phyloP scores from a whole-genome alignment of 139 green algal species.

The Coelastrella sp. region DNA sequence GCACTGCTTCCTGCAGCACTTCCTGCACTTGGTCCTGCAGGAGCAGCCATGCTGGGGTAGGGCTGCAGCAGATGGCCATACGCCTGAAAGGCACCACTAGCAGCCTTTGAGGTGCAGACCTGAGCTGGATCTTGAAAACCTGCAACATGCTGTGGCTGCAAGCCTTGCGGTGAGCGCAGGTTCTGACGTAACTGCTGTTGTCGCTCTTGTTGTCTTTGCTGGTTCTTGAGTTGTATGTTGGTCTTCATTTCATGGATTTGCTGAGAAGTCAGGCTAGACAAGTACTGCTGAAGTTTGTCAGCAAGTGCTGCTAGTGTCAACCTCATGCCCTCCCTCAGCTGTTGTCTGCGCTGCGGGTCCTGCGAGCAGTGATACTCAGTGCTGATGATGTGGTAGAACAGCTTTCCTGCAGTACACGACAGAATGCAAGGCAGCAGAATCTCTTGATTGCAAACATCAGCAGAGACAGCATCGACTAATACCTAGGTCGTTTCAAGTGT shows the following conservation, averaged over 20 bases:
- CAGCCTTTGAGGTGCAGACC: no score
- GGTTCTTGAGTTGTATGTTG: not conserved
- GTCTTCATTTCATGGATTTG: not conserved
- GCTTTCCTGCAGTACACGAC: not conserved
- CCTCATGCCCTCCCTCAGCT: not conserved
- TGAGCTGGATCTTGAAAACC: no score
- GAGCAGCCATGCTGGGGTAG: no score
- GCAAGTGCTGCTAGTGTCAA: not conserved
- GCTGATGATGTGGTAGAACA: conserved; percentile 39
- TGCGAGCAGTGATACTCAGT: not conserved
- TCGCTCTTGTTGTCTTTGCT: not conserved
- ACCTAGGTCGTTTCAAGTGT: not conserved
- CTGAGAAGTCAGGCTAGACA: not conserved
- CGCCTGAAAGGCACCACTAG: no score
- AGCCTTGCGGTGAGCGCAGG: not conserved
- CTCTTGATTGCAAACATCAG: not conserved
- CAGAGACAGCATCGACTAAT: not conserved
- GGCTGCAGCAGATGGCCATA: no score
- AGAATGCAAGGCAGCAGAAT: not conserved
- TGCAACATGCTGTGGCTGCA: not conserved
- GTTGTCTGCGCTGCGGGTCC: not conserved
- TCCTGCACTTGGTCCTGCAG: no score
- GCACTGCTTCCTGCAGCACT: no score
- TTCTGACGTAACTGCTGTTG: not conserved
- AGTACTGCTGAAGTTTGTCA: not conserved